Conservation (phyloP, 192 early-diverging fungal genomes). For the Coemansia sp. region DNA sequence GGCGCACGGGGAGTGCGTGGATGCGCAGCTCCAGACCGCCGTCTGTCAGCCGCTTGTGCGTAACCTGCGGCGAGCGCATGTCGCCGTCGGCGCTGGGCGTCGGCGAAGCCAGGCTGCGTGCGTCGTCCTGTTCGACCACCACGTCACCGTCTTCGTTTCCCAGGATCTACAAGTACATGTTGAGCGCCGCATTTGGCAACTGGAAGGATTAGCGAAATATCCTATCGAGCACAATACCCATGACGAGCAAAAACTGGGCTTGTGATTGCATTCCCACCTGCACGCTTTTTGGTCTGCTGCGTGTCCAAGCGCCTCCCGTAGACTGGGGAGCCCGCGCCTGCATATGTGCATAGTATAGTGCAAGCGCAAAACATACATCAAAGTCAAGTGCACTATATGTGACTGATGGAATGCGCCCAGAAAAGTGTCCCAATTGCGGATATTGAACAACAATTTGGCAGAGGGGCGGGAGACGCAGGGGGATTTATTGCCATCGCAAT, state of each 20-base stretch:
- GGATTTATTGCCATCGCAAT: background rate
- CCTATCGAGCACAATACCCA: slow-evolving; percentile 7
- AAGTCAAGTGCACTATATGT: background rate
- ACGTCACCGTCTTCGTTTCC: slow-evolving; percentile 53
- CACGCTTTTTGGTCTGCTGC: background rate
- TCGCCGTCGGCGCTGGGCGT: slow-evolving; percentile 28
- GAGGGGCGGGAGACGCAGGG: too few species aligned
- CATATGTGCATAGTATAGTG: slow-evolving; percentile 29
- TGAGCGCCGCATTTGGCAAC: background rate
- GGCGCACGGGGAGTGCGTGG: slow-evolving; percentile 30
- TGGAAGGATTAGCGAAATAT: slow-evolving; percentile 3
- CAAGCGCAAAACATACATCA: background rate
- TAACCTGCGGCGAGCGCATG: slow-evolving; percentile 33
- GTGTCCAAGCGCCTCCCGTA: background rate
- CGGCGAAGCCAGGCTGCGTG: slow-evolving; percentile 31
- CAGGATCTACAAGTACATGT: slow-evolving; percentile 29
- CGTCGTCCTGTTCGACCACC: slow-evolving; percentile 47
- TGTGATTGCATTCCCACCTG: background rate
- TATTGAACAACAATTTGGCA: background rate
- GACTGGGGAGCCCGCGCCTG: background rate
- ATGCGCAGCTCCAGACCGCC: slow-evolving; percentile 50
- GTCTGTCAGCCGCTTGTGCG: slow-evolving; percentile 26
- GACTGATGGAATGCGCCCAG: too few species aligned
- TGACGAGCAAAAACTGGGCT: background rate
- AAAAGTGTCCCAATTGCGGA: background rate